These are phyloP conservation scores for Dittrichia graveolens DNA, from an alignment of 129 eudicot species.

Conservation along the genomic window DNA sequence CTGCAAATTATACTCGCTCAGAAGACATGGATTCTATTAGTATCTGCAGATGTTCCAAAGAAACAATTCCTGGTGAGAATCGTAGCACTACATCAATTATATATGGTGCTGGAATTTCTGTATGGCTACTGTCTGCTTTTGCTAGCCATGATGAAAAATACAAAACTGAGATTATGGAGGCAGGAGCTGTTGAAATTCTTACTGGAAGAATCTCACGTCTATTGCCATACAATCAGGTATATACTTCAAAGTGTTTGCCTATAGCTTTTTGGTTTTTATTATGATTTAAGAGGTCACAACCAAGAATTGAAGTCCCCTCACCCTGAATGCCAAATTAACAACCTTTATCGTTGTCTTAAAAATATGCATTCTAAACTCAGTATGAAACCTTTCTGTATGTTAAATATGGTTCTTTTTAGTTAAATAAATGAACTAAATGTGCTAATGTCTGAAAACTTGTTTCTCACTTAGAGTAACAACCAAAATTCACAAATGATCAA, in stretches of 20 bases:
- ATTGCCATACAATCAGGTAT: conserved; percentile 65
- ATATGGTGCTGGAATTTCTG: conserved; percentile 60
- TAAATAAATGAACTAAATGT: no score
- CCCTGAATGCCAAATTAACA: no score
- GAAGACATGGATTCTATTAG: conserved; percentile 53
- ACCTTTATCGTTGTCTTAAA: no score
- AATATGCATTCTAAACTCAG: no score
- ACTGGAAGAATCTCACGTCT: conserved; percentile 84
- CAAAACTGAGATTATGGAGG: conserved; percentile 79
- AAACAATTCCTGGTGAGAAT: conserved; percentile 21
- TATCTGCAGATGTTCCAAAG: conserved; percentile 59
- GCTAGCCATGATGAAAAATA: conserved; percentile 70
- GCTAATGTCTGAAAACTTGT: no score
- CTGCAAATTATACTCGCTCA: conserved; percentile 44
- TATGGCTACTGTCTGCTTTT: conserved; percentile 92
- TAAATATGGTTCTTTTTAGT: no score
- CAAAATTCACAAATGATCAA: no score
- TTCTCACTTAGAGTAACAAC: no score
- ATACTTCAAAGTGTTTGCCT: not conserved
- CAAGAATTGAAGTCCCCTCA: no score
- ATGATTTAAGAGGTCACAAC: no score
- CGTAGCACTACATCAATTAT: conserved; percentile 56
- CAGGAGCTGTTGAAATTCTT: conserved; percentile 88
- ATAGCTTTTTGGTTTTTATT: no score
- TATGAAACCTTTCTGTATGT: no score